Evolutionary conservation across 164 flowering plant genomes (phyloP).

Genomic region (Piper betle): DNA sequence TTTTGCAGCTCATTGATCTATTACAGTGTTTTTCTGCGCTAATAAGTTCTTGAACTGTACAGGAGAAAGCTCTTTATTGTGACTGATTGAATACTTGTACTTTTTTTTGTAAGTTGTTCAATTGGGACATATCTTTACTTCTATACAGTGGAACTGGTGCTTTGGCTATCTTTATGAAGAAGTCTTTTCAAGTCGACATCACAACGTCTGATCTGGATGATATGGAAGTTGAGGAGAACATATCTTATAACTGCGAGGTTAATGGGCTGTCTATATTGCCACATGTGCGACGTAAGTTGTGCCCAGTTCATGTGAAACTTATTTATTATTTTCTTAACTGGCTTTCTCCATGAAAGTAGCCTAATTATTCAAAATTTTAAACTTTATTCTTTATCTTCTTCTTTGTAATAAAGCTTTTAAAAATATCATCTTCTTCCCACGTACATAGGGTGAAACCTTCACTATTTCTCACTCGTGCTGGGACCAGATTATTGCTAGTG

Average conservation of each 20-base stretch:
- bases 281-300: slow-evolving; percentile 69
- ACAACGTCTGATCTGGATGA: slow-evolving; percentile 91
- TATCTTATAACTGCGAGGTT: slow-evolving; percentile 61
- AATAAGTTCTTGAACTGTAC: no score
- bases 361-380: neutral
- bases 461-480: no score
- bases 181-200: slow-evolving; percentile 53
- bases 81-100: neutral
- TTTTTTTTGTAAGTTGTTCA: neutral
- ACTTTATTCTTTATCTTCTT: no score
- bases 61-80: no score
- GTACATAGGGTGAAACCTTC: no score
- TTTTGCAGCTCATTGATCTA: no score
- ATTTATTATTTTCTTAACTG: neutral
- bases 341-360: neutral
- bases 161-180: slow-evolving; percentile 73
- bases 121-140: no score
- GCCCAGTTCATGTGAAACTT: slow-evolving; percentile 1
- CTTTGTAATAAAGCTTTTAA: no score
- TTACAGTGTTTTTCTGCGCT: no score
- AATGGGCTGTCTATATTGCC: slow-evolving; percentile 69
- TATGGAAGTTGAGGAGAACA: slow-evolving; percentile 76
- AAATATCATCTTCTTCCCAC: no score
- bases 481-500: no score
- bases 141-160: slow-evolving; percentile 91